Conservation (phyloP, 345 rosid genomes). For the Salix brachista region DNA sequence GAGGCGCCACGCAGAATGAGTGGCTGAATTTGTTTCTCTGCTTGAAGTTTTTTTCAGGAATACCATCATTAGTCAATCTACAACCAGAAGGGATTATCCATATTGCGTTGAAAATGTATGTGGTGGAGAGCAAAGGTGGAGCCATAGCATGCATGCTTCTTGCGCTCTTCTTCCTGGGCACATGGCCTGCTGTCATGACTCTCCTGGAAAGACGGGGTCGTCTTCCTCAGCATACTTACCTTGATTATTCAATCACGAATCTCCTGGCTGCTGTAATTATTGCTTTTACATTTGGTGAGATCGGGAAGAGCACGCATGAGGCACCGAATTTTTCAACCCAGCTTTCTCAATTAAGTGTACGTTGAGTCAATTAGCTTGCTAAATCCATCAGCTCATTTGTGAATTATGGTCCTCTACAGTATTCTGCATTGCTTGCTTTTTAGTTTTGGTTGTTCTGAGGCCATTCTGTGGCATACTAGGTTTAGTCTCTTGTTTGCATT, state of each 20-base stretch:
- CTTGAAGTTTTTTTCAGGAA: slow-evolving; percentile 26
- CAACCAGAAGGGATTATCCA: slow-evolving; percentile 6
- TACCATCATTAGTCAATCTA: slow-evolving; percentile 10
- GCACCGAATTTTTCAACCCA: slow-evolving; percentile 56
- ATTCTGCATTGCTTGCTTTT: neutral
- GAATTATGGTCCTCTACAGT: neutral
- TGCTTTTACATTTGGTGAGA: slow-evolving; percentile 64
- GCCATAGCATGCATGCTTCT: slow-evolving; percentile 70
- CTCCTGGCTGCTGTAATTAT: slow-evolving; percentile 64
- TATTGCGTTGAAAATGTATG: slow-evolving; percentile 45
- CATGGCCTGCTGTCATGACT: slow-evolving; percentile 82
- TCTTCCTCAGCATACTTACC: slow-evolving; percentile 88
- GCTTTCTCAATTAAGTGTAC: slow-evolving; percentile 50
- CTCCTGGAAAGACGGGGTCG: slow-evolving; percentile 79
- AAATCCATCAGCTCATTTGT: neutral
- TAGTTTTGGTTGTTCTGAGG: too few relatives aligned
- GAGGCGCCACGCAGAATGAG: neutral
- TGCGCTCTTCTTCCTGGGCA: slow-evolving; percentile 65
- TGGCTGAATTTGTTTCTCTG: neutral
- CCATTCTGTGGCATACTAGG: too few relatives aligned
- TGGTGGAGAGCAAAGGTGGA: slow-evolving; percentile 81
- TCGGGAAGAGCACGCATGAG: slow-evolving; percentile 36
- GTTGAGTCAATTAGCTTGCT: slow-evolving; percentile 5
- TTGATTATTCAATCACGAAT: slow-evolving; percentile 73
- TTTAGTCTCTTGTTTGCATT: neutral